Base-by-base conservation (phyloP, 208 protist species). In the Balamuthia mandrillaris region DNA sequence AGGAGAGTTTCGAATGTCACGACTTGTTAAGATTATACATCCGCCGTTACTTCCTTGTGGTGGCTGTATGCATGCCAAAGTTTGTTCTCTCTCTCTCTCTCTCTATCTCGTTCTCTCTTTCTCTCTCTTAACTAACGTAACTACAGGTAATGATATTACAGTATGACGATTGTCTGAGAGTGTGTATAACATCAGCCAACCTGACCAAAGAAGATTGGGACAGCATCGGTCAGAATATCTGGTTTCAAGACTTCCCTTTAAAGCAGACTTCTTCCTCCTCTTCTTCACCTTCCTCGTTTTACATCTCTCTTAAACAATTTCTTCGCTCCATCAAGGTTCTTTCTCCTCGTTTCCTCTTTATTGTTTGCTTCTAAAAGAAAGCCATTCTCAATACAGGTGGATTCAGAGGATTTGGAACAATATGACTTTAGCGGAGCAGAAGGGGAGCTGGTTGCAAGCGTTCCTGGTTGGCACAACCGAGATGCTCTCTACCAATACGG, bases 161-260 rank as follows among this genome's bases (percentile, higher is more conserved):
- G 0, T 44, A 42, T 27, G 66, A n/a, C n/a, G n/a, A n/a, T n/a
- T n/a, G 5, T 5, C 29, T 66, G 44, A 68, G 66, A 35, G 33
- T 81, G 35, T 29, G 49, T 3, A n/a, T 87, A 6, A 31, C 54
- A 58, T 51, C 74, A n/a, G 27, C 41, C 7, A 70, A 84, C 51
- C 56, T 66, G 52, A 45, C 45, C 3, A 12, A 31, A 16, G 12
- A 54, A 35, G 85, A 88, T 47, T 88, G 79, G 39, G 27, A 52
- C 9, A 18, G 27, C 18, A 45, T 84, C 3, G 63, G 63, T 21
- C 85, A 88, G 84, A 88, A 74, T 3, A 70, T 88, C 29, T 88
- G 85, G 85, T 85, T 44, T 72, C 85, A 88, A 47, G 85, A 88
- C 78, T 88, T 85, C 54, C 31, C 6, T 9, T 45, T 66, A 56